phyloP scores from a whole-genome alignment of 805 yeast species.

The Lachancea thermotolerans region DNA sequence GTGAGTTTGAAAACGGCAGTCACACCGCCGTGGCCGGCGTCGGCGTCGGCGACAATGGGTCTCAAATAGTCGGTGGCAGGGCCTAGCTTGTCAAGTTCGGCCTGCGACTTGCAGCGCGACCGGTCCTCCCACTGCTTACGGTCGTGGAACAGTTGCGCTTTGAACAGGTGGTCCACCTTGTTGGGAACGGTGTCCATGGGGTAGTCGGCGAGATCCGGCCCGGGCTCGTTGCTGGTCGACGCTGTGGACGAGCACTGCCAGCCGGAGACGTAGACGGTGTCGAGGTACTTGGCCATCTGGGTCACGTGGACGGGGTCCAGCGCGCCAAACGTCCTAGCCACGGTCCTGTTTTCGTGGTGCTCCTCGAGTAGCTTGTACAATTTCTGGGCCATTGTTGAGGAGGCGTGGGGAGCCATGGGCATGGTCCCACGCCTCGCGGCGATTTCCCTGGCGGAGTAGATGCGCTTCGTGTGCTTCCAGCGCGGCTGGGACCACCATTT shows the following conservation, averaged over 20 bases:
- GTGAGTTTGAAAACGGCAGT: conserved; percentile 94
- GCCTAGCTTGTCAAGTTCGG: conserved; percentile 59
- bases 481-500: conserved; percentile 94
- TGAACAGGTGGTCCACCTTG: conserved; percentile 94
- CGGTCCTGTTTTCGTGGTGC: conserved; percentile 47
- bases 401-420: conserved; percentile 60
- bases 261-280: conserved; percentile 89
- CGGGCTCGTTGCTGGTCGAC: conserved; percentile 94
- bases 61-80: conserved; percentile 81
- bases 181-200: conserved; percentile 99
- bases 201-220: conserved; percentile 97
- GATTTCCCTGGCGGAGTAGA: conserved; percentile 81
- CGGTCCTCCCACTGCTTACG: conserved; percentile 90
- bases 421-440: conserved; percentile 82
- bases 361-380: conserved; percentile 61
- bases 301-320: conserved; percentile 92
- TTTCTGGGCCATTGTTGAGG: conserved; percentile 75
- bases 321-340: conserved; percentile 90
- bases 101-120: conserved; percentile 44
- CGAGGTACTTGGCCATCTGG: conserved; percentile 94
- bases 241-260: conserved; percentile 99
- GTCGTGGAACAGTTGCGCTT: conserved; percentile 95
- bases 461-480: conserved; percentile 83
- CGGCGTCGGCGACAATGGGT: conserved; percentile 96
- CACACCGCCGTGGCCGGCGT: conserved; percentile 98